Evolutionary conservation across 345 rosid genomes (phyloP).

Genomic region (Hibiscus mutabilis): DNA sequence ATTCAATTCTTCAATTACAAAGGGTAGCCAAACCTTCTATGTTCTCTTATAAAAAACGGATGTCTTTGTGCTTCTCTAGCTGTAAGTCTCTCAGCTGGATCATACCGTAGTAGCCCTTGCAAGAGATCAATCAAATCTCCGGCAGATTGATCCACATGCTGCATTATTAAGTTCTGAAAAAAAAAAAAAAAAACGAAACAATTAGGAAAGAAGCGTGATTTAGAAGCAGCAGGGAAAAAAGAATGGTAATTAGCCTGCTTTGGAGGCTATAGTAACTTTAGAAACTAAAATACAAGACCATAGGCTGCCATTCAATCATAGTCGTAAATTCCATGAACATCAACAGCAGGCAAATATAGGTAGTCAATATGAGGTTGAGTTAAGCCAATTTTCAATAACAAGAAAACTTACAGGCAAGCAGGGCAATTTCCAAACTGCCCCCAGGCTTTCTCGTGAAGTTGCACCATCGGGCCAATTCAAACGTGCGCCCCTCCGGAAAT

Average conservation of each 20-base stretch:
- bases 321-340: not conserved
- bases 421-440: conserved; percentile 63
- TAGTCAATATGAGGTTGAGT: not conserved
- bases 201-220: no score
- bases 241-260: not conserved
- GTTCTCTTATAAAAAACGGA: conserved; percentile 61
- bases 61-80: conserved; percentile 65
- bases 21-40: conserved; percentile 33
- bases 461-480: conserved; percentile 78
- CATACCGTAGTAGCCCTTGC: conserved; percentile 65
- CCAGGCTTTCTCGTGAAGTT: conserved; percentile 61
- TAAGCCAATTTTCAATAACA: not conserved
- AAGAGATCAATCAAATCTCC: conserved; percentile 71
- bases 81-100: conserved; percentile 53
- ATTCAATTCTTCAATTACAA: conserved; percentile 14
- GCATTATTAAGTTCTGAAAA: conserved; percentile 79
- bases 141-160: conserved; percentile 72
- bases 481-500: conserved; percentile 50
- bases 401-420: conserved; percentile 43
- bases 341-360: not conserved
- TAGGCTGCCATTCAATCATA: not conserved
- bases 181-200: not conserved
- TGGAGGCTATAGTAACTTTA: not conserved
- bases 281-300: not conserved
- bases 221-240: no score